phyloP scores from a whole-genome alignment of 441 rosid species.

The Euphorbia schlechtendalii region DNA sequence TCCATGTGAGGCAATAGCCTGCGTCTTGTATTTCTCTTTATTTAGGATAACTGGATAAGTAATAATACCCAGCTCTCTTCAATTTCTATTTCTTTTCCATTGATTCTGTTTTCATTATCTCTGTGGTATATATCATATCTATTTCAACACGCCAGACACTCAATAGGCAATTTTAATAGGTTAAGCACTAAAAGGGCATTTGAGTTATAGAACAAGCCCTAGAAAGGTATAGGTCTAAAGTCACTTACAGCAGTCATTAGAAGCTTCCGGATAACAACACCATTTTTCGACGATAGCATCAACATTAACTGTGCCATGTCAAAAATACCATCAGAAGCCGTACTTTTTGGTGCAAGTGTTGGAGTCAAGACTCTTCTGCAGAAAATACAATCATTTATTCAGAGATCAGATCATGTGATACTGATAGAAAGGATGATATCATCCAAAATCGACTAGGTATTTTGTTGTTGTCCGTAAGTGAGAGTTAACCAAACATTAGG shows the following conservation, averaged over 20 bases:
- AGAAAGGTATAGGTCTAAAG: slow-evolving; percentile 17
- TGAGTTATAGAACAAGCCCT: no score
- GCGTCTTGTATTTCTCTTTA: no score
- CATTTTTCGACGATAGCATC: slow-evolving; percentile 70
- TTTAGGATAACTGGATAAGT: no score
- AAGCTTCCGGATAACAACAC: slow-evolving; percentile 76
- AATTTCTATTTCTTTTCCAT: no score
- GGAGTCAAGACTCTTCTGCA: slow-evolving; percentile 49
- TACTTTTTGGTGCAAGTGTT: slow-evolving; percentile 29
- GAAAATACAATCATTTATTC: slow-evolving; percentile 17
- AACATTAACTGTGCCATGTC: slow-evolving; percentile 46
- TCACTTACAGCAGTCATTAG: slow-evolving; percentile 83
- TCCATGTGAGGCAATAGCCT: no score
- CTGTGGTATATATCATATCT: no score
- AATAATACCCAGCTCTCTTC: no score
- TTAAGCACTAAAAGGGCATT: no score
- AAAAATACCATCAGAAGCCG: slow-evolving; percentile 30
- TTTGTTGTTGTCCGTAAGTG: neutral
- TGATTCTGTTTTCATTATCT: no score
- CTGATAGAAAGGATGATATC: neutral
- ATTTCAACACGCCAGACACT: no score
- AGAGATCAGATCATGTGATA: neutral
- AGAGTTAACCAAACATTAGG: neutral
- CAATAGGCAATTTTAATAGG: no score
- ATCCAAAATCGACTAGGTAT: neutral